Conservation (phyloP, 2,329 filamentous ascomycete species). For the Colletotrichum tropicale region DNA sequence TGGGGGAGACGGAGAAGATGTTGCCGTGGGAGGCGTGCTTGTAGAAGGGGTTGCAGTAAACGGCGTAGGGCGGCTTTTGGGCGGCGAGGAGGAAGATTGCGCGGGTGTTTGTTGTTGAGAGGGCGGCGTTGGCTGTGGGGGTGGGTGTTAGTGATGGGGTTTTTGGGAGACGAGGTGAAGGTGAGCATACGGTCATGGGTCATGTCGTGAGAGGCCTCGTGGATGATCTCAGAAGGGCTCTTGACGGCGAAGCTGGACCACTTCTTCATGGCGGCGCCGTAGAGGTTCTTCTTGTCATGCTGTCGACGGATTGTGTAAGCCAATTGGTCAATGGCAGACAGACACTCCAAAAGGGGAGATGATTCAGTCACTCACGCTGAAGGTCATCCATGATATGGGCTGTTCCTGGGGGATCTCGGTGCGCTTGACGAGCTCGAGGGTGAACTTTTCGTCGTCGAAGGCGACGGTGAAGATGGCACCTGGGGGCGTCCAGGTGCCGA, state of each 20-base stretch:
- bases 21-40: slow-evolving; percentile 82
- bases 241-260: slow-evolving; percentile 84
- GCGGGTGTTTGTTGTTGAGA: slow-evolving; percentile 77
- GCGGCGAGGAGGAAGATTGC: slow-evolving; percentile 89
- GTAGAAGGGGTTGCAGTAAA: slow-evolving; percentile 93
- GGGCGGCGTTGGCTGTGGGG: slow-evolving; percentile 66
- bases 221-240: slow-evolving; percentile 76
- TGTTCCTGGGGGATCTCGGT: slow-evolving; percentile 83
- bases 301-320: slow-evolving; percentile 38
- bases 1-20: slow-evolving; percentile 67
- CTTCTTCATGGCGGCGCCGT: slow-evolving; percentile 92
- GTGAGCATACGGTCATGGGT: slow-evolving; percentile 69
- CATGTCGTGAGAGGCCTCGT: slow-evolving; percentile 77
- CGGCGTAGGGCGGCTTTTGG: slow-evolving; percentile 75
- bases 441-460: slow-evolving; percentile 83
- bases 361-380: slow-evolving; percentile 65
- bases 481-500: slow-evolving; percentile 89
- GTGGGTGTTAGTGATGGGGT: not conserved
- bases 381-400: slow-evolving; percentile 93
- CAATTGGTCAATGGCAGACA: not conserved
- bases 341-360: not conserved
- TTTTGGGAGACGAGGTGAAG: not conserved
- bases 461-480: slow-evolving; percentile 89
- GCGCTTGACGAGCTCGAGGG: slow-evolving; percentile 76
- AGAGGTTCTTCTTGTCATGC: slow-evolving; percentile 84